Conservation (phyloP, 1,284 basidiomycete species). For the Kwoniella shivajii region DNA sequence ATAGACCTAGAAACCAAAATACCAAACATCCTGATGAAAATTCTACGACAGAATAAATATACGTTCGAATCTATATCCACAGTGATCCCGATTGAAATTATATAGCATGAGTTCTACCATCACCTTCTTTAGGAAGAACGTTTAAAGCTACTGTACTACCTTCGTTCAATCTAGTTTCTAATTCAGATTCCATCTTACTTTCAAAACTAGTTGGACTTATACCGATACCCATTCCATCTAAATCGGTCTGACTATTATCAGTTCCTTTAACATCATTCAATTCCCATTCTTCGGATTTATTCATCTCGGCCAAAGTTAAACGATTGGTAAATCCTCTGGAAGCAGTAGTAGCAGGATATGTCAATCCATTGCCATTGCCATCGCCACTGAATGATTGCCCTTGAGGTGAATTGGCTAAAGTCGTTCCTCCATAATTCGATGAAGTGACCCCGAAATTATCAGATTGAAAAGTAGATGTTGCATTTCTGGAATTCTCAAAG, state of each 20-base stretch:
- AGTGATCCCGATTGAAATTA: neutral
- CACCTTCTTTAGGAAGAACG: conserved; percentile 19
- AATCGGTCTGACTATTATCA: neutral
- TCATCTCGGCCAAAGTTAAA: conserved; percentile 6
- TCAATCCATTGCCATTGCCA: neutral
- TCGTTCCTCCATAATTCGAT: conserved; percentile 23
- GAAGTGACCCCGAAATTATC: conserved; percentile 21
- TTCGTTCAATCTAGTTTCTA: conserved; percentile 17
- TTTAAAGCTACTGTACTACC: conserved; percentile 31
- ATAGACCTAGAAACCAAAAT: too few relatives aligned
- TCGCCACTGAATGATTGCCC: neutral
- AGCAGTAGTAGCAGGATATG: neutral
- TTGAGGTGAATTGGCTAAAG: neutral
- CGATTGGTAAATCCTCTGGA: conserved; percentile 10
- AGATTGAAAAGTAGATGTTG: conserved; percentile 15
- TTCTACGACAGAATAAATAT: too few relatives aligned
- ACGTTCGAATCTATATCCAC: neutral
- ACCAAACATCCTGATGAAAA: too few relatives aligned
- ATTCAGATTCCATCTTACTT: conserved; percentile 14
- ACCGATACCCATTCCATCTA: too few relatives aligned
- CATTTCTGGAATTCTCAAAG: conserved; percentile 8
- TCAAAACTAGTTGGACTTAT: conserved; percentile 16
- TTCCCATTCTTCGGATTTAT: conserved; percentile 31
- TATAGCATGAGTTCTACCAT: neutral
- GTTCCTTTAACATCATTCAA: conserved; percentile 12